Base-by-base conservation (phyloP, 2,329 filamentous ascomycete genomes). In the Calonectria pseudoreteaudii region DNA sequence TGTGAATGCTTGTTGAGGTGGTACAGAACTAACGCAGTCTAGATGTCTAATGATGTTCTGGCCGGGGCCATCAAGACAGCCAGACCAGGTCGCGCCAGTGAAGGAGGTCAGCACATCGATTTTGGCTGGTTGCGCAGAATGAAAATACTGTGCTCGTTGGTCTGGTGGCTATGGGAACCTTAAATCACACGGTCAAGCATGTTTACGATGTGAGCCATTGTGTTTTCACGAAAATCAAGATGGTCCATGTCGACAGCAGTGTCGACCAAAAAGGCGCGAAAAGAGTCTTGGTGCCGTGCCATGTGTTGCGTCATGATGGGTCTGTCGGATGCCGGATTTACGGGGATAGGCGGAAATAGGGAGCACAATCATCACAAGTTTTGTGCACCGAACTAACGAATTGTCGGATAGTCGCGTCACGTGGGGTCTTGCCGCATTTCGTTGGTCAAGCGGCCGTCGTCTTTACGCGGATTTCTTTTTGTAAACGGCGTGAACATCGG, bases 171-270 rank as follows among this genome's bases (percentile, higher is more conserved):
- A 20, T 7, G 38, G 38, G 38, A 41, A 18, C 38, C 38, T 41
- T 5, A 20, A 20, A 41, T 20, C 13, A 20, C 38, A 8, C 20
- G 14, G 36, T 10, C 16, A 41, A 41, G 4, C 38, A 41, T 41
- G 4, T n/a, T 8, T 3, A 41, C 2, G 41, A 1, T 44, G 10
- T 8, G 18, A 44, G 41, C 9, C 41, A 13, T 47, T 47, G 41
- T 47, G 8, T 47, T 44, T n/a, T 6, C 2, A n/a, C 7, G 1
- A 47, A 47, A 18, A 47, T n/a, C 7, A 8, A 5, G 18, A 10
- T 2, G 9, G 9, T 11, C 0, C 8, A 44, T 47, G n/a, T 47
- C 1, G 8, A n/a, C 4, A 9, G 20, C 1, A 41, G 0, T n/a
- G 18, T 47, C 10, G 2, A n/a, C 20, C 20, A n/a, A 47, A 20